Conservation (phyloP, 495 filamentous ascomycete species). For the Penicillium pulvis region DNA sequence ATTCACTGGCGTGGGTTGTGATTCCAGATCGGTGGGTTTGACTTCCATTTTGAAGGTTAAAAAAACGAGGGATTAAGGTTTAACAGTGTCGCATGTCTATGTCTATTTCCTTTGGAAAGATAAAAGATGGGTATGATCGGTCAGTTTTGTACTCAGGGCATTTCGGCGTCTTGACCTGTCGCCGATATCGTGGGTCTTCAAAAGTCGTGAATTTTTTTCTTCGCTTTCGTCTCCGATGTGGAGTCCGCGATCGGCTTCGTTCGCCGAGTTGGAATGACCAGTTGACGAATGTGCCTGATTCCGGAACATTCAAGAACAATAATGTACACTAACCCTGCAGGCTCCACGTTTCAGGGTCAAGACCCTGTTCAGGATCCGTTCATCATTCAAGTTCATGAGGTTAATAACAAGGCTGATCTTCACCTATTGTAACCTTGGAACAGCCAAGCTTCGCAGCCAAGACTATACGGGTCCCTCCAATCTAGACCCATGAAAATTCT, state of each 20-base stretch:
- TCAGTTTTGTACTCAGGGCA: neutral
- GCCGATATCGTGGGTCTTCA: constrained; percentile 2
- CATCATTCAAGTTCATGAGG: too few species aligned
- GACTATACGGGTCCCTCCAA: neutral
- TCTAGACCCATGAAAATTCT: too few species aligned
- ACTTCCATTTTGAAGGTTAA: constrained; percentile 12
- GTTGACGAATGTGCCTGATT: neutral
- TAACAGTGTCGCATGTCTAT: constrained; percentile 2
- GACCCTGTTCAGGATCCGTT: neutral
- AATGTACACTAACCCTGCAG: too few species aligned
- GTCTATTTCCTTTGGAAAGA: neutral
- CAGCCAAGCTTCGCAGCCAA: constrained; percentile 5
- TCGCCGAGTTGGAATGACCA: neutral
- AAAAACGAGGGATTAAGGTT: neutral
- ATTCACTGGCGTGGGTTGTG: constrained; percentile 21
- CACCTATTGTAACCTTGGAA: neutral
- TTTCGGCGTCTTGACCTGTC: neutral
- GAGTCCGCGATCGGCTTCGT: neutral
- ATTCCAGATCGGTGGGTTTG: constrained; percentile 20
- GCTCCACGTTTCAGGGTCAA: neutral
- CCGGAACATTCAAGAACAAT: neutral
- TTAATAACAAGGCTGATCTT: neutral
- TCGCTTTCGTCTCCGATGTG: neutral
- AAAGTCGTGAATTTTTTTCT: neutral
- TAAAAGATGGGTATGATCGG: neutral